Evolutionary conservation across 2,329 filamentous ascomycete species (phyloP).

Genomic region (Colletotrichum lindemuthianum): DNA sequence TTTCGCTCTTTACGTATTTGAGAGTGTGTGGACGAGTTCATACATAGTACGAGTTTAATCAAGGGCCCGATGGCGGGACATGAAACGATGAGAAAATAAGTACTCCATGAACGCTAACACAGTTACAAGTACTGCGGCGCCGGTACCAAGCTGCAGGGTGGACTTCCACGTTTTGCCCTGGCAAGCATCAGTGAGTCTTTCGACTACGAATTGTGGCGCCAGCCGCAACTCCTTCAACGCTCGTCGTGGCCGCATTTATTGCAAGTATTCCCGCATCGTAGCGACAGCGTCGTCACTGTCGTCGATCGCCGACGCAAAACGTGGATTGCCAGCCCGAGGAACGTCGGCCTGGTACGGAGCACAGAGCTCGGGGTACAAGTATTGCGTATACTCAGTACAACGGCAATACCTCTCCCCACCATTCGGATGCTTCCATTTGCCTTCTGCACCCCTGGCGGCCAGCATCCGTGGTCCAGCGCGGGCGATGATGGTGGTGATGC

Average conservation of each 20-base stretch:
- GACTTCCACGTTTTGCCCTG: constrained; percentile 15
- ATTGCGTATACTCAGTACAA: too few relatives aligned
- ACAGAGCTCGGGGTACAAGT: too few relatives aligned
- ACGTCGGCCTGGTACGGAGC: too few relatives aligned
- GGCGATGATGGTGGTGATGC: constrained; percentile 22
- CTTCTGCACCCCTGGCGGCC: constrained; percentile 22
- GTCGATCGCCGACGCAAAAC: too few relatives aligned
- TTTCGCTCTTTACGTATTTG: constrained; percentile 6
- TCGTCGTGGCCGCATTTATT: too few relatives aligned
- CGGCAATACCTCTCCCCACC: constrained; percentile 10
- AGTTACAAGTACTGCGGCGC: constrained; percentile 11
- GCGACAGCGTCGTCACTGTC: too few relatives aligned
- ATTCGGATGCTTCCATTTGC: constrained; percentile 32
- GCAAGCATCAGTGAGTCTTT: background rate
- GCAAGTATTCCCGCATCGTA: too few relatives aligned
- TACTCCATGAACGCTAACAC: constrained; percentile 16
- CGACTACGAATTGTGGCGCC: background rate
- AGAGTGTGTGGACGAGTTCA: constrained; percentile 15
- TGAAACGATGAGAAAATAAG: constrained; percentile 27
- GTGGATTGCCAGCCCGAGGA: too few relatives aligned
- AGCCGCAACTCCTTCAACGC: background rate
- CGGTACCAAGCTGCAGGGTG: constrained; percentile 16
- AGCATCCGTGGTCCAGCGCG: constrained; percentile 9
- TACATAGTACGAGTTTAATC: constrained; percentile 18
- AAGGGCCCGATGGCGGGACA: constrained; percentile 20